Conservation (phyloP, 2,329 filamentous ascomycete species). For the Colletotrichum somersetense region DNA sequence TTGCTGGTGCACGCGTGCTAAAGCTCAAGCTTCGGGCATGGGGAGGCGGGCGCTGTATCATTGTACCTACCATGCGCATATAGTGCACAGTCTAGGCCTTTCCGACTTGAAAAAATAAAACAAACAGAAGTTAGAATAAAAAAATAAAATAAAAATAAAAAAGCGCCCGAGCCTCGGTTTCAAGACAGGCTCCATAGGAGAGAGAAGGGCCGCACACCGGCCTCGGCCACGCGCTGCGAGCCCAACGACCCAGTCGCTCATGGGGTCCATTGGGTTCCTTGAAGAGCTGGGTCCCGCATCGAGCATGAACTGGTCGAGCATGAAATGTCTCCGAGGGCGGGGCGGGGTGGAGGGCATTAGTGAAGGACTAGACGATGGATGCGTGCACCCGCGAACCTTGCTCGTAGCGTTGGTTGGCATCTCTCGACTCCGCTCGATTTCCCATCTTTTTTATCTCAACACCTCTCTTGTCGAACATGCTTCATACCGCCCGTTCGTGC, state of each 20-base stretch:
- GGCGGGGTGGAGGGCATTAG: background rate
- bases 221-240: conserved; percentile 19
- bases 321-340: background rate
- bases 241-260: background rate
- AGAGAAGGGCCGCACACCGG: background rate
- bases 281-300: background rate
- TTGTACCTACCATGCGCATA: background rate
- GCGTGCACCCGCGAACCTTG: conserved; percentile 19
- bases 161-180: conserved; percentile 39
- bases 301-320: conserved; percentile 14
- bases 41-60: background rate
- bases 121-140: no score
- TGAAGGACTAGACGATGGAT: background rate
- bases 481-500: conserved; percentile 31
- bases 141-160: background rate
- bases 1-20: background rate
- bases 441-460: conserved; percentile 1
- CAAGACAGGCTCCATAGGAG: conserved; percentile 12
- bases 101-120: background rate
- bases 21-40: background rate
- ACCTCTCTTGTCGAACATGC: conserved; percentile 18
- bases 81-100: conserved; percentile 2
- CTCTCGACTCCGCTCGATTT: conserved; percentile 4
- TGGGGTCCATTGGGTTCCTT: background rate
- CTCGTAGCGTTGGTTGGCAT: background rate